These are phyloP conservation scores for Yarrowia sp. DNA, from an alignment of 805 yeast species.

Conservation along the genomic window DNA sequence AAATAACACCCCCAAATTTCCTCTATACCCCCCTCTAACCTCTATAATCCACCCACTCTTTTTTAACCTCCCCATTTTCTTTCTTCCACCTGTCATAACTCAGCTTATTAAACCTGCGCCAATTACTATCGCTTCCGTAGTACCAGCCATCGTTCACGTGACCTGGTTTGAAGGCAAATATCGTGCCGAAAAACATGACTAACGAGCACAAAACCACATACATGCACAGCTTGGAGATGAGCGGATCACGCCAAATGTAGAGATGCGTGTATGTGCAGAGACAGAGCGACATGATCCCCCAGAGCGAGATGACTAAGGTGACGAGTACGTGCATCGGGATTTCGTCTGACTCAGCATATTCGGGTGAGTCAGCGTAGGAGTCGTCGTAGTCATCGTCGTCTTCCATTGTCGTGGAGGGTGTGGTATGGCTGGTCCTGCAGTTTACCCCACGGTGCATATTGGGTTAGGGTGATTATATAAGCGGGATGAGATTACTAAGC, in stretches of 20 bases:
- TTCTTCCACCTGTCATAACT: conserved; percentile 1
- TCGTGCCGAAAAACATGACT: conserved; percentile 1
- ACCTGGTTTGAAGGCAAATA: conserved; percentile 2
- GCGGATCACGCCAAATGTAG: not conserved
- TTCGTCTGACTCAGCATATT: not conserved
- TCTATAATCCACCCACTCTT: not conserved
- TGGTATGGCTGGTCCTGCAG: no score
- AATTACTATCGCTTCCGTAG: conserved; percentile 1
- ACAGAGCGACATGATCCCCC: conserved; percentile 12
- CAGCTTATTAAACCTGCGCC: not conserved
- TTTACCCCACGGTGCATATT: no score
- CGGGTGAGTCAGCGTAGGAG: not conserved
- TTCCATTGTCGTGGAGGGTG: not conserved
- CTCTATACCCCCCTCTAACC: not conserved
- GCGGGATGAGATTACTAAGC: no score
- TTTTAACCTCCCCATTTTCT: not conserved
- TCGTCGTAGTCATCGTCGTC: not conserved
- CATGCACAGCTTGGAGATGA: conserved; percentile 7
- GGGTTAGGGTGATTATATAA: no score
- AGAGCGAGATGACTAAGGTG: not conserved
- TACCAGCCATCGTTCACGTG: conserved; percentile 19
- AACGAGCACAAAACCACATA: not conserved
- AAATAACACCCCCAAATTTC: no score
- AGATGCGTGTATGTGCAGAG: conserved; percentile 14
- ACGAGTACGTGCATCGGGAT: not conserved